Percentiles rank a stretch among this genome's conserved stretches.
phyloP scores from a whole-genome alignment of 257 asterid species.

The Paulownia fortunei region DNA sequence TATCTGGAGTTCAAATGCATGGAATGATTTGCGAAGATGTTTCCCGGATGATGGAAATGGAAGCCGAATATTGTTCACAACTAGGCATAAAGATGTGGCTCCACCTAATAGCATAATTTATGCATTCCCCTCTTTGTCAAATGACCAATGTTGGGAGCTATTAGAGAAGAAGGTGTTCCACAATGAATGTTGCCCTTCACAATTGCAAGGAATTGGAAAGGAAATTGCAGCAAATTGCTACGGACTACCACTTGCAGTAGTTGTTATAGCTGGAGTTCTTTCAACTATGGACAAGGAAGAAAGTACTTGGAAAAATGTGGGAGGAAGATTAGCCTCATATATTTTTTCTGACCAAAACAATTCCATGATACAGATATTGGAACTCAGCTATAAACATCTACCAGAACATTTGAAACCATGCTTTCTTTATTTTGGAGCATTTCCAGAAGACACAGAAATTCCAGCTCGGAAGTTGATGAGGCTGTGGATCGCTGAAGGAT shows the following conservation, averaged over 20 bases:
- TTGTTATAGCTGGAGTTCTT: constrained; percentile 38
- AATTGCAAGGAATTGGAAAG: too few species aligned
- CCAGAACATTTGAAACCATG: constrained; percentile 28
- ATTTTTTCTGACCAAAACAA: not conserved
- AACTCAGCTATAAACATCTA: constrained; percentile 33
- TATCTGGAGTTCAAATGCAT: constrained; percentile 30
- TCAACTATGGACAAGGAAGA: constrained; percentile 13
- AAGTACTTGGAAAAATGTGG: constrained; percentile 31
- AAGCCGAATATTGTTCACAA: too few species aligned
- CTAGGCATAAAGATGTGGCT: too few species aligned
- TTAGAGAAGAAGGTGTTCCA: too few species aligned
- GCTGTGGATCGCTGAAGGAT: constrained; percentile 35
- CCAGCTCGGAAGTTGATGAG: not conserved
- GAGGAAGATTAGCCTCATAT: constrained; percentile 9
- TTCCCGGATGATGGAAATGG: constrained; percentile 28
- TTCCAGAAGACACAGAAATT: constrained; percentile 25
- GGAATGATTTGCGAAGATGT: constrained; percentile 15
- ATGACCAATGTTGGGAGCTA: too few species aligned
- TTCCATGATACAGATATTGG: constrained; percentile 9
- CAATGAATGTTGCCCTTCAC: too few species aligned
- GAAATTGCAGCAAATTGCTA: too few species aligned
- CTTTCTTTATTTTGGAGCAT: constrained; percentile 24
- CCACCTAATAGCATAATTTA: too few species aligned
- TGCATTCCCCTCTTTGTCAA: too few species aligned
- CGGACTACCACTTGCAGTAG: constrained; percentile 38